Evolutionary conservation across 768 basidiomycete species (phyloP).

Genomic region (Podaxis sp.): DNA sequence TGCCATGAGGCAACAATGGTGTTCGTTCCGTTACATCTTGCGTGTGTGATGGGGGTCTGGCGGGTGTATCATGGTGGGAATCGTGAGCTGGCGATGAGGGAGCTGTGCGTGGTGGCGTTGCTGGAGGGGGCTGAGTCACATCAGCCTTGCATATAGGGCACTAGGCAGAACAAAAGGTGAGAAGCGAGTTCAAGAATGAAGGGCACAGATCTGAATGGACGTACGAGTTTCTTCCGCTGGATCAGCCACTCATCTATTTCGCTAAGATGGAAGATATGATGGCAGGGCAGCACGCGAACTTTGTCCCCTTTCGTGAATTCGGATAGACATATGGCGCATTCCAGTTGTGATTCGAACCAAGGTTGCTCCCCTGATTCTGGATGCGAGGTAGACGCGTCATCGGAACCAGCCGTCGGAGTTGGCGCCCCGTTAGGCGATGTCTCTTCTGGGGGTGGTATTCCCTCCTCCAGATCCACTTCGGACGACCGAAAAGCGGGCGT

Average conservation of each 20-base stretch:
- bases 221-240: constrained; percentile 86
- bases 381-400: constrained; percentile 41
- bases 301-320: constrained; percentile 85
- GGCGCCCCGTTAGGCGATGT: constrained; percentile 22
- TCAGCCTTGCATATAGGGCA: constrained; percentile 93
- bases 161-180: constrained; percentile 35
- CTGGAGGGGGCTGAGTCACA: constrained; percentile 63
- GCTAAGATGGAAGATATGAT: constrained; percentile 90
- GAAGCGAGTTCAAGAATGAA: constrained; percentile 2
- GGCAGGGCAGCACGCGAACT: constrained; percentile 90
- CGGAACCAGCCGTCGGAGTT: constrained; percentile 11
- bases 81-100: constrained; percentile 15
- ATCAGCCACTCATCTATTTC: constrained; percentile 95
- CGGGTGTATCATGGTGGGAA: constrained; percentile 16
- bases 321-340: constrained; percentile 93
- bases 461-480: constrained; percentile 39
- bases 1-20: constrained; percentile 31
- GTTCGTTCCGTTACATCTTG: constrained; percentile 33
- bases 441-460: constrained; percentile 20
- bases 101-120: constrained; percentile 17
- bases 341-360: constrained; percentile 80
- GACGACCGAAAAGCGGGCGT: constrained; percentile 23
- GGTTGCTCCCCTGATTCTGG: constrained; percentile 39
- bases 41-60: neutral
- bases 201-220: constrained; percentile 25